Conservation (phyloP, 1,139 yeast species). For the Nakaseomyces uthaithaninus region DNA sequence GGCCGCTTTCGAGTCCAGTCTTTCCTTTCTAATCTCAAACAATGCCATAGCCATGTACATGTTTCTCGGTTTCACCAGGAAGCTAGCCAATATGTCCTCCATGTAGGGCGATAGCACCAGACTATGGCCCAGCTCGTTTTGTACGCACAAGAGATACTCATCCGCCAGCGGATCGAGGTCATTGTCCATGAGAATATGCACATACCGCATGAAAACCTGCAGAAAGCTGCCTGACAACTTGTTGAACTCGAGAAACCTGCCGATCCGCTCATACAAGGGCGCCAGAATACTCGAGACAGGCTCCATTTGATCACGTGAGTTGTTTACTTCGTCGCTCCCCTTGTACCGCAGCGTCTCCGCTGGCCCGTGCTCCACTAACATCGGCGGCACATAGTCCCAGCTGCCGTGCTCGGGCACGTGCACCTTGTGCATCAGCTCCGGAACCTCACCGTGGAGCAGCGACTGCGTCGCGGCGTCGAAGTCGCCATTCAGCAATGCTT, state of each 20-base stretch:
- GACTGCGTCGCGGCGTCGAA: constrained; percentile 6
- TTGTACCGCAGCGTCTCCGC: background rate
- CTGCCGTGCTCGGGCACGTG: background rate
- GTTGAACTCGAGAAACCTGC: constrained; percentile 12
- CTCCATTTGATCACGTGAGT: background rate
- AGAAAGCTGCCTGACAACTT: constrained; percentile 14
- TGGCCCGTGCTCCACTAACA: too few relatives aligned
- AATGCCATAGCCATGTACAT: constrained; percentile 13
- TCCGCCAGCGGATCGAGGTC: constrained; percentile 13
- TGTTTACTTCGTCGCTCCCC: background rate
- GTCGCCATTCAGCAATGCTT: constrained; percentile 2
- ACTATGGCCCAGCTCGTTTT: constrained; percentile 13
- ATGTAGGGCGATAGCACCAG: constrained; percentile 11
- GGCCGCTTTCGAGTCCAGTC: background rate
- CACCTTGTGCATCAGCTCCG: constrained; percentile 2
- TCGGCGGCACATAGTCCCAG: background rate
- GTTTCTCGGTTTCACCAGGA: constrained; percentile 15
- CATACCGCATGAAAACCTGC: constrained; percentile 11
- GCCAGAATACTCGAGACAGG: background rate
- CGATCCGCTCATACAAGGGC: background rate
- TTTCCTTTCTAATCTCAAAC: constrained; percentile 9
- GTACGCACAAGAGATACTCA: constrained; percentile 11
- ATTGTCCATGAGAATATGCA: constrained; percentile 11
- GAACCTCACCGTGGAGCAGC: background rate
- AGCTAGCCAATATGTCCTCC: constrained; percentile 12